A percentile compares a stretch with the other conserved stretches of the same genome.
Evolutionary conservation across 306 rosid species (phyloP).

Genomic region (Castanea sativa): DNA sequence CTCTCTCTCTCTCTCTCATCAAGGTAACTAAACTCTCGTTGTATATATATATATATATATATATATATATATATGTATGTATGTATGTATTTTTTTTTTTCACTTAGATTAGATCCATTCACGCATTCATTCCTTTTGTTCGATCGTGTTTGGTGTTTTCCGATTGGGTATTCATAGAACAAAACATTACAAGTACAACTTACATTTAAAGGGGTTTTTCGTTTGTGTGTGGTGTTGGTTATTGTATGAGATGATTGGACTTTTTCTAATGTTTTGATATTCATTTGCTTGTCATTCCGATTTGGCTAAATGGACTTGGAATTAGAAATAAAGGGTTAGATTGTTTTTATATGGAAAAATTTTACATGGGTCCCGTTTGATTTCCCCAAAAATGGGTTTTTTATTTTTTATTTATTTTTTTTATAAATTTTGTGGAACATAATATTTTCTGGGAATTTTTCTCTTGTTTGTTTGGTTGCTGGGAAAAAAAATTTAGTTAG

Average conservation of each 20-base stretch:
- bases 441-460: too few relatives aligned
- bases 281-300: neutral
- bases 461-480: neutral
- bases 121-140: too few relatives aligned
- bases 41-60: neutral
- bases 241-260: neutral
- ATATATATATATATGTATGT: accelerated
- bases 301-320: neutral
- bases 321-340: neutral
- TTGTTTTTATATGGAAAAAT: neutral
- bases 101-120: too few relatives aligned
- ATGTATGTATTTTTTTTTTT: too few relatives aligned
- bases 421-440: too few relatives aligned
- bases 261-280: neutral
- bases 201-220: neutral
- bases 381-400: too few relatives aligned
- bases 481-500: neutral
- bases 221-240: neutral
- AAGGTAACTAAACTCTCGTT: neutral
- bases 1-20: neutral
- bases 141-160: too few relatives aligned
- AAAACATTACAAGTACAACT: neutral
- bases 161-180: neutral
- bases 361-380: too few relatives aligned
- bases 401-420: too few relatives aligned